Evolutionary conservation across 768 basidiomycete species (phyloP), one percentile per base, ranked within the genome.

Genomic region (Podaxis sp.): DNA sequence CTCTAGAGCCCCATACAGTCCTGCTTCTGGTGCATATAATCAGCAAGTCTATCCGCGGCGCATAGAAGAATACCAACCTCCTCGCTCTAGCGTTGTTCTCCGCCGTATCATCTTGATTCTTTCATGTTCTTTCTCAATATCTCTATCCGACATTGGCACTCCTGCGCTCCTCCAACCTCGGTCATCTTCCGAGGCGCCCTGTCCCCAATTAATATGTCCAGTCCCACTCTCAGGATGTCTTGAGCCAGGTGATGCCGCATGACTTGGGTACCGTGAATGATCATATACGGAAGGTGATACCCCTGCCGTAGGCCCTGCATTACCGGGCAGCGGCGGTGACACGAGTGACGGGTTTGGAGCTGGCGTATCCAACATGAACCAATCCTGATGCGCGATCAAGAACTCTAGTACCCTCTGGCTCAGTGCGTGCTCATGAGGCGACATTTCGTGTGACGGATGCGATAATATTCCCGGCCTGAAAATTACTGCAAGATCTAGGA

Each of bases 401-500:
- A 97, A 98, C 72, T 98, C 95, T 55, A 99, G 83, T 30, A 99
- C 96, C 61, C 82, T 80, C 74, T 97, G 96, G 66, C 90, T 94
- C 7, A 94, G 83, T 8, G 87, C 84, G 76, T 98, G 95, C 71
- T 96, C 94, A 52, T 84, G 77, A 0, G 95, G 95, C 5, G 85
- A 85, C 80, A 96, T 85, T 69, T 94, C 92, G 70, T 98, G 95
- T 24, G 81, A 75, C 2, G 95, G 92, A 72, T 95, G 93, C 8
- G 93, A 92, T 63, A 99, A 87, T 4, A 99, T 79, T 17, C 96
- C 97, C 0, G 97, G 97, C 63, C 95, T 92, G 76, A 99, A 99
- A 67, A 99, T 96, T 52, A 96, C 91, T 17, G 96, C 97, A 19
- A 99, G 87, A 77, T 99, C 96, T 94, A 72, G 40, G 39, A 49